phyloP scores from a whole-genome alignment of 345 rosid species.

The Aquilaria malaccensis region DNA sequence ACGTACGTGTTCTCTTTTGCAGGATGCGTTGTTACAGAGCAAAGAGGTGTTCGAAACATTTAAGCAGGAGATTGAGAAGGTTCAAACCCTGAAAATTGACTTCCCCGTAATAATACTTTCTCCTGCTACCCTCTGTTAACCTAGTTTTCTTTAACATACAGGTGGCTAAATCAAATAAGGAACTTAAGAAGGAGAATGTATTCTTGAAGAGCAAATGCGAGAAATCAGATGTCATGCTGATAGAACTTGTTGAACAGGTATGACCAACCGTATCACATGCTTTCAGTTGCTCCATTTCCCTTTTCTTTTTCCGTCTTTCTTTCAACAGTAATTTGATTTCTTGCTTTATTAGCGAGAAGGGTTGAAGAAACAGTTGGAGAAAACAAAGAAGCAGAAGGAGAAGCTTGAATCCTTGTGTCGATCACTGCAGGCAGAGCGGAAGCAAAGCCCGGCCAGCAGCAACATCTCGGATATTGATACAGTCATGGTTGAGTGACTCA shows the following conservation, averaged over 20 bases:
- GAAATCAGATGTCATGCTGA: conserved; percentile 67
- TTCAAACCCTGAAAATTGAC: conserved; percentile 8
- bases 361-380: conserved; percentile 73
- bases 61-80: conserved; percentile 93
- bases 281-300: not conserved
- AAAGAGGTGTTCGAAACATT: conserved; percentile 92
- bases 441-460: conserved; percentile 31
- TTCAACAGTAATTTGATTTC: not conserved
- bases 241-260: conserved; percentile 90
- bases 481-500: not conserved
- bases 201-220: conserved; percentile 88
- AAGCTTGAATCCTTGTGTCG: conserved; percentile 86
- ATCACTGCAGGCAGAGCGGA: conserved; percentile 91
- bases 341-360: conserved; percentile 52
- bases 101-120: not conserved
- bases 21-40: conserved; percentile 94
- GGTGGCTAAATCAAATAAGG: conserved; percentile 89
- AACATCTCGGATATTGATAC: conserved; percentile 22
- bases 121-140: not conserved
- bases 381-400: conserved; percentile 85
- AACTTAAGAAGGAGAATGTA: conserved; percentile 75
- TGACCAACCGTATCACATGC: conserved; percentile 3
- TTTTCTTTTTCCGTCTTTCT: too few relatives aligned
- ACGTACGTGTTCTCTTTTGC: conserved; percentile 19
- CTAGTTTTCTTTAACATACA: conserved; percentile 15